Base-by-base conservation (phyloP, 2,329 filamentous ascomycete genomes). In the Colletotrichum liriopes region DNA sequence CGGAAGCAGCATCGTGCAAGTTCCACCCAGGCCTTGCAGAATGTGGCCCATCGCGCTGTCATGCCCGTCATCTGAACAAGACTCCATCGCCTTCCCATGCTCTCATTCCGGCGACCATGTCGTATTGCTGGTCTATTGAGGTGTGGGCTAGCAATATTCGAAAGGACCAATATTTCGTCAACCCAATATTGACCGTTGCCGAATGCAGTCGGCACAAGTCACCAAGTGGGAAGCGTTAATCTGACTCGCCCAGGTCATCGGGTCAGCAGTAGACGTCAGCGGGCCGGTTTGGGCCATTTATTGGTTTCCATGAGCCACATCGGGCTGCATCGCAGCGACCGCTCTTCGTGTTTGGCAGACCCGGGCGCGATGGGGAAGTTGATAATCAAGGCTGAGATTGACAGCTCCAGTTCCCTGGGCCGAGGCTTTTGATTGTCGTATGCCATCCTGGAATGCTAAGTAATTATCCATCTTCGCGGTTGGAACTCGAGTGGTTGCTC, bases 151-250 rank as follows among this genome's bases (percentile, higher is more conserved):
- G 26, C n/a, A 65, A 65, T 65, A 14, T 35, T 47, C 39, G 56
- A 52, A 26, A 60, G 52, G 63, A 29, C 47, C 70, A 70, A 72
- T 69, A 72, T 69, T 65, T 37, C 20, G 64, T 45, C 58, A 59
- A 37, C n/a, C 52, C 29, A 69, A 70, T 69, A 70, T 70, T 52
- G 29, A 47, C 47, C 45, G 54, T 60, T 72, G 23, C 59, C 66
- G 59, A 49, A 64, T 39, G 58, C 49, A 54, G 54, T 20, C 47
- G 20, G 54, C 52, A 55, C 11, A 29, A 64, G 65, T 60, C 47
- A 41, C 54, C 52, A 29, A 64, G 29, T 45, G 18, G 51, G 56
- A 49, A 56, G 65, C 29, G 26, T 35, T 26, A 51, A 54, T 68
- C 60, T 70, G 70, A 69, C 65, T 69, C 59, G 65, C 29, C 58